phyloP scores from a whole-genome alignment of 169 alveolate genomes.

The Plasmodium vivax region DNA sequence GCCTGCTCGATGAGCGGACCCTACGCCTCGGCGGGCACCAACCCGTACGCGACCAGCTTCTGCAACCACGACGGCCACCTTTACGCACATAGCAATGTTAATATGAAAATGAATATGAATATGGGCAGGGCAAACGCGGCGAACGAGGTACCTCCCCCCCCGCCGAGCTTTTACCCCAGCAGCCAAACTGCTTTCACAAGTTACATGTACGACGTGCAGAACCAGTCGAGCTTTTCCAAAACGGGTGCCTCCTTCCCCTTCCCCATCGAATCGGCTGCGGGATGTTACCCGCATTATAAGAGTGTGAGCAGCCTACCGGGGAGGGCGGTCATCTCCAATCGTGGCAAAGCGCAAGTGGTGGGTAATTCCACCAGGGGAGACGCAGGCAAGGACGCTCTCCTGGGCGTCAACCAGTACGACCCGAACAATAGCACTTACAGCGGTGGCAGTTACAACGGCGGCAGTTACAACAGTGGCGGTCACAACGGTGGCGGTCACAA shows the following conservation, averaged over 20 bases:
- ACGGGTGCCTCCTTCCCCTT: background rate
- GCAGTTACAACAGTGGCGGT: too few relatives aligned
- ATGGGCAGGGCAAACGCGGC: background rate
- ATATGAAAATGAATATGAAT: background rate
- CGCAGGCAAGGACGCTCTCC: background rate
- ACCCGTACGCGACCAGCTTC: conserved; percentile 6
- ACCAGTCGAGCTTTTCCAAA: background rate
- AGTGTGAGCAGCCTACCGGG: background rate
- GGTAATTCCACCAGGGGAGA: background rate
- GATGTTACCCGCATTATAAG: background rate
- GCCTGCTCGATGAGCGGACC: background rate
- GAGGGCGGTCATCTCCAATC: background rate
- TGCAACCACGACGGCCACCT: background rate
- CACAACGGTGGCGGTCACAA: background rate
- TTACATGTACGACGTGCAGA: conserved; percentile 1
- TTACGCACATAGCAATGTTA: background rate
- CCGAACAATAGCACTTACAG: background rate
- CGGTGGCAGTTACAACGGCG: background rate
- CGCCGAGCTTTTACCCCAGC: background rate
- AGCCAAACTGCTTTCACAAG: background rate
- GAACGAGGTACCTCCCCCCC: conserved; percentile 1
- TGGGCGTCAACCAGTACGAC: background rate
- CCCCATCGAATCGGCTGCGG: background rate
- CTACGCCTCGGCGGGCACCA: background rate
- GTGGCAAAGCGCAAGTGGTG: background rate